Percentiles rank a stretch among this genome's conserved stretches.
Conservation (phyloP, 441 rosid species). For the Geranium incanum region DNA sequence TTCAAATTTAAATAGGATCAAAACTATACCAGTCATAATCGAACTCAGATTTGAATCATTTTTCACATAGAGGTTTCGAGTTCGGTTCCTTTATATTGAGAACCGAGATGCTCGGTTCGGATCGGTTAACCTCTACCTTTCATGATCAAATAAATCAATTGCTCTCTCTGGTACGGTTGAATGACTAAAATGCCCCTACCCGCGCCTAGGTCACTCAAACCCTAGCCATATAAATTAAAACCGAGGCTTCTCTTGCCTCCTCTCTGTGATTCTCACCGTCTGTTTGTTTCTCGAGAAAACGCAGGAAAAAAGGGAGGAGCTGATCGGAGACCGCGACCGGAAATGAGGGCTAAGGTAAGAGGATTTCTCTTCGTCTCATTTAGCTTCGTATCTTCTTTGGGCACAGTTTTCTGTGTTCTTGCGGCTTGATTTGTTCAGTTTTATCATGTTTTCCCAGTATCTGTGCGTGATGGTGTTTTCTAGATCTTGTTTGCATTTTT, state of each 20-base stretch:
- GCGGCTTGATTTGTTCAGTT: neutral
- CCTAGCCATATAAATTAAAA: conserved; percentile 6
- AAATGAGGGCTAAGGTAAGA: conserved; percentile 7
- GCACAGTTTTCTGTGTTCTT: neutral
- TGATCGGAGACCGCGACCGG: neutral
- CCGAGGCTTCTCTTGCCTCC: neutral
- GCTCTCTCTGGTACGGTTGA: neutral
- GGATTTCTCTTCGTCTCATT: neutral
- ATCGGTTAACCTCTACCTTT: too few species aligned
- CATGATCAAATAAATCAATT: too few species aligned
- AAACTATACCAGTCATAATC: too few species aligned
- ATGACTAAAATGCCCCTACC: neutral
- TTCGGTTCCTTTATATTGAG: too few species aligned
- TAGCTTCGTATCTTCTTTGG: neutral
- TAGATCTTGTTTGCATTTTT: neutral
- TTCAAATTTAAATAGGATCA: too few species aligned
- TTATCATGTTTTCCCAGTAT: neutral
- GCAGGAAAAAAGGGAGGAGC: neutral
- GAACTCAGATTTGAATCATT: too few species aligned
- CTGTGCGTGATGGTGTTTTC: neutral
- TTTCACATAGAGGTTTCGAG: too few species aligned
- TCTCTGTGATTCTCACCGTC: neutral
- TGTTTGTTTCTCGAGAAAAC: conserved; percentile 9
- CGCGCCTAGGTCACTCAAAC: neutral
- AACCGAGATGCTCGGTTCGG: too few species aligned